Evolutionary conservation across 306 rosid species (phyloP).

Genomic region (Malus fusca): DNA sequence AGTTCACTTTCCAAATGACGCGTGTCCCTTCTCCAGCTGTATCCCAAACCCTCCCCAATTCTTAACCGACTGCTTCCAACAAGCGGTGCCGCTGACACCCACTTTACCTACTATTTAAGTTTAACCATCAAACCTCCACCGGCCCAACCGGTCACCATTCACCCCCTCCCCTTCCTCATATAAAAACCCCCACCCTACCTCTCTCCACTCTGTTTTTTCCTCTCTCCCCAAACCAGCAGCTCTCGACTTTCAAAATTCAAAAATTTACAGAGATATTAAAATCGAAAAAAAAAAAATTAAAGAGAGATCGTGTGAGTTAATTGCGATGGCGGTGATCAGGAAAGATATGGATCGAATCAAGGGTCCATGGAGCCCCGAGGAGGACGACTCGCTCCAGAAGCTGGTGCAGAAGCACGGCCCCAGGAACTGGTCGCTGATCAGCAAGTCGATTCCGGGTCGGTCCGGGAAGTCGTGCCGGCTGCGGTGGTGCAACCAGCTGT

Average conservation of each 20-base stretch:
- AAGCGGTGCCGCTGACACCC: conserved; percentile 48
- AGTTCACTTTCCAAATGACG: conserved; percentile 37
- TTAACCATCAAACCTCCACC: conserved; percentile 38
- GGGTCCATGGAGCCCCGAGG: conserved; percentile 98
- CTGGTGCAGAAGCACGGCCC: conserved; percentile 88
- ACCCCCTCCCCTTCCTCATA: conserved; percentile 1
- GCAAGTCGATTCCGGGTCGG: conserved; percentile 78
- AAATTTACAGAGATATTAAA: not conserved
- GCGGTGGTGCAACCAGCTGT: conserved; percentile 96
- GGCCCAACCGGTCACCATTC: conserved; percentile 54
- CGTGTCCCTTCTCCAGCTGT: conserved; percentile 88
- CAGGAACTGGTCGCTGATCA: conserved; percentile 84
- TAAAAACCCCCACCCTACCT: conserved; percentile 13
- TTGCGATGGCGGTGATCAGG: conserved; percentile 18
- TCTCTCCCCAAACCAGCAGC: not conserved
- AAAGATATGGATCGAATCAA: conserved; percentile 88
- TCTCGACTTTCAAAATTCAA: not conserved
- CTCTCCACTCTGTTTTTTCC: not conserved
- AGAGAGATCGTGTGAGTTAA: not conserved
- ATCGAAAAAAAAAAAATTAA: no score
- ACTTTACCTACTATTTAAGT: not conserved
- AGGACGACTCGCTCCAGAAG: conserved; percentile 66
- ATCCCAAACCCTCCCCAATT: conserved; percentile 44
- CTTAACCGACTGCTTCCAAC: conserved; percentile 52
- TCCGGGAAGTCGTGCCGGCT: conserved; percentile 95